Base-by-base conservation (phyloP, 2,329 filamentous ascomycete species). In the Exutisphaerella laricina region DNA sequence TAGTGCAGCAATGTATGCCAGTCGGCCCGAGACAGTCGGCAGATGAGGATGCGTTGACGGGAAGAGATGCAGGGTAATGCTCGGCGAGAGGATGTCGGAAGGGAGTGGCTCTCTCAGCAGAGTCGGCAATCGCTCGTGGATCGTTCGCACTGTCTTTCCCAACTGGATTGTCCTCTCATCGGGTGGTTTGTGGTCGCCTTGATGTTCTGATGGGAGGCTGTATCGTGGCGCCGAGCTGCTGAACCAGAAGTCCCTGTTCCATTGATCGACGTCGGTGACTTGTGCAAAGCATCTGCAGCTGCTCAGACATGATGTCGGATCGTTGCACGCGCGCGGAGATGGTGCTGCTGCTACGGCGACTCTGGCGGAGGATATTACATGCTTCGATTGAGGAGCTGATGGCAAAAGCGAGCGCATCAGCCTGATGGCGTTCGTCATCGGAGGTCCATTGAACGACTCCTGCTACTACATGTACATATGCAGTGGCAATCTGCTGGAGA, bases 1-100 rank as follows among this genome's bases (percentile, higher is more conserved):
- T 26, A 98, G 73, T 2, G 92, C 92, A 13, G 92, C 90, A 25
- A 85, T 85, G 65, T 98, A 98, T 35, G 88, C 84, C 25, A 96
- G 84, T 34, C 85, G 80, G 39, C 92, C 92, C 20, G 86, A 87
- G 29, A 97, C 92, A n/a, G 81, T 85, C 23, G 92, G 92, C 2
- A 98, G 85, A 63, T 90, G 84, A 2, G 85, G 87, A 58, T 94
- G 86, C 0, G 86, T 92, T 4, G 79, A 82, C 14, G 79, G 79
- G 53, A 83, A 83, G 9, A 82, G 70, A 55, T 81, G 77, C 14
- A 83, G 71, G 18, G 70, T 75, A 39, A 82, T 77, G 46, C 71
- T 73, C 1, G 79, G 79, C 1, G 78, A 79, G 34, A 83, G 72
- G 14, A 82, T 78, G 18, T 80, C 73, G 34, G 74, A 72, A 4